Evolutionary conservation across 2,329 filamentous ascomycete genomes (phyloP), one percentile per base, ranked within the genome.

Genomic region (Aspergillus terreus): DNA sequence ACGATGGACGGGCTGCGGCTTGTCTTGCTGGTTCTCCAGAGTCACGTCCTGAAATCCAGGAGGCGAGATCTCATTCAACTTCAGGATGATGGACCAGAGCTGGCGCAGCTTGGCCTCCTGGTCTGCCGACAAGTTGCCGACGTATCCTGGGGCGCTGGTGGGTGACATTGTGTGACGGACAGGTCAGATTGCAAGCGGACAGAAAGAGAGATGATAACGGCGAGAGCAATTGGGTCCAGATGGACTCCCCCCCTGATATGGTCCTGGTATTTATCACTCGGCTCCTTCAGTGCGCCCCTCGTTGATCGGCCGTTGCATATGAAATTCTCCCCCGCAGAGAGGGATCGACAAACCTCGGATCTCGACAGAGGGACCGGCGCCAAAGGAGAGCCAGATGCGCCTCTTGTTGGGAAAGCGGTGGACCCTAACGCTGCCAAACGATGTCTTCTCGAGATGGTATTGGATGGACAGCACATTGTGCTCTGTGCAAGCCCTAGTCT

Each of bases 21-120:
- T 50, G 46, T 45, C 11, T 19, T 41, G 33, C n/a, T 38, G 63
- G 60, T 50, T 69, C 48, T 46, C 79, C 42, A 79, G 76, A 59
- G 84, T 45, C 82, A 65, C 78, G 80, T 58, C 79, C 78, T 63
- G 81, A 78, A 68, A 49, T 15, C 88, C 78, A 21, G 86, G 87
- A 65, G 86, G 88, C 27, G 94, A 78, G 36, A 44, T 47, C 6
- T 54, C 51, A 2, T 56, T 44, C 41, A 59, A 42, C 53, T 87
- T 84, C 58, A 95, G 79, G 27, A 90, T 79, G 48, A 84, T 78
- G 15, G 79, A 74, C 94, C 94, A 99, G 58, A 97, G 80, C 67
- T 92, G 86, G 64, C 87, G 88, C 53, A 99, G 76, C 74, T 94
- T 96, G 56, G 83, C 82, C 62, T 96, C 89, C 73, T 99, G 85